Base-by-base conservation (phyloP, 345 rosid species). In the Alliaria petiolata region DNA sequence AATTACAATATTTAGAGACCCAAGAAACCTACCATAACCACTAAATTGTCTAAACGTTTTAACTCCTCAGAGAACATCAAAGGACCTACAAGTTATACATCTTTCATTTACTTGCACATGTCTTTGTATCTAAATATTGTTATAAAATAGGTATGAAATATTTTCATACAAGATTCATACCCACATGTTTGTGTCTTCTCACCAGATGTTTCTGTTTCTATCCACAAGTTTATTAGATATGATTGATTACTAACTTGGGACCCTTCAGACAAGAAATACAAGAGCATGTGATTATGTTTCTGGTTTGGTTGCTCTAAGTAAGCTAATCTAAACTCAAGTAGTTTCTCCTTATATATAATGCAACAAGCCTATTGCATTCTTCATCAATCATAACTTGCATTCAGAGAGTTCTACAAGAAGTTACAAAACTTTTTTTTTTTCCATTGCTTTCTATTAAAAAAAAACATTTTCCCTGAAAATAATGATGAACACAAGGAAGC, bases 401-500 rank as follows among this genome's bases (percentile, higher is more conserved):
- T 51, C 42, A 55, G 5, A 39, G 36, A 40, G 6, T 40, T 26
- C 30, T 39, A 14, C 43, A 57, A 38, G 1, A 36, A 34, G 30
- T 16, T 4, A 10, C n/a, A 59, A 38, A 39, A n/a, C n/a, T 0
- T 65, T 16, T 52, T 52, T 77, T 11, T 45, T 3, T 33, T 1
- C 0, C 20, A 4, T 3, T 16, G 22, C 11, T 8, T 2, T 35
- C 39, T 35, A 8, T 5, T n/a, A n/a, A n/a, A 1, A 22, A 22
- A 13, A 39, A 39, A 40, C 2, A 6, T 19, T 17, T 6, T 10
- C 17, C 9, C 4, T 0, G 0, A 45, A 20, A 9, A 69, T 1
- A 0, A 36, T 65, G 61, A 46, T 65, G 34, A 65, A 59, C 33
- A 14, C 72, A 47, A 66, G 20, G 54, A 74, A 66, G 30, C 61